phyloP scores from a whole-genome alignment of 2,329 filamentous ascomycete genomes.

The Mycosphaerella sp. region DNA sequence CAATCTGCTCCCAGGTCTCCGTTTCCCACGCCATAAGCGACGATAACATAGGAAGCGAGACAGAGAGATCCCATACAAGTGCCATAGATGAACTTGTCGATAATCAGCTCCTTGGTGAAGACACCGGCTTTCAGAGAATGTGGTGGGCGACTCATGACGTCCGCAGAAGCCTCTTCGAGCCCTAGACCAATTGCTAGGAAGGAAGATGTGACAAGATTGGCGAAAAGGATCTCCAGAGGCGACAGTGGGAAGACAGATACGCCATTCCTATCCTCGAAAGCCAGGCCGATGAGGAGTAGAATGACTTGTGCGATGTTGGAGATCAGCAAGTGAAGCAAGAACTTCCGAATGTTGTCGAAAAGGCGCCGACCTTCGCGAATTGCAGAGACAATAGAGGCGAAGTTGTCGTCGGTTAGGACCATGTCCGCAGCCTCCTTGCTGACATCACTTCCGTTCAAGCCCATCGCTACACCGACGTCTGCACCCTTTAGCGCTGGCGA shows the following conservation, averaged over 20 bases:
- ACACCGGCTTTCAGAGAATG: constrained; percentile 40
- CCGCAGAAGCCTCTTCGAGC: constrained; percentile 42
- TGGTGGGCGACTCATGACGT: constrained; percentile 44
- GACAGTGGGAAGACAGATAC: constrained; percentile 44
- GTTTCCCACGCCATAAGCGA: constrained; percentile 40
- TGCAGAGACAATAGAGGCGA: constrained; percentile 42
- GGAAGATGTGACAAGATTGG: constrained; percentile 44
- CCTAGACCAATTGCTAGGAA: constrained; percentile 45
- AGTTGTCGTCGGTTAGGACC: constrained; percentile 43
- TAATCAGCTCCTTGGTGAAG: constrained; percentile 43
- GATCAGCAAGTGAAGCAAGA: constrained; percentile 46
- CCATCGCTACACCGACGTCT: constrained; percentile 44
- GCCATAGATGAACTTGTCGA: constrained; percentile 46
- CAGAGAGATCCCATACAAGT: constrained; percentile 43
- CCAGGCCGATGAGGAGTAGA: constrained; percentile 43
- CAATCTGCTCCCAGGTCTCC: constrained; percentile 41
- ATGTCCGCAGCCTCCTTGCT: constrained; percentile 43
- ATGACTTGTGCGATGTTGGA: constrained; percentile 46
- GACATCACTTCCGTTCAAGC: constrained; percentile 41
- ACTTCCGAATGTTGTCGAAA: constrained; percentile 46
- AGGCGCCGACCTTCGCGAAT: constrained; percentile 43
- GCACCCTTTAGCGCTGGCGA: constrained; percentile 42
- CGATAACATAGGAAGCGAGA: constrained; percentile 41
- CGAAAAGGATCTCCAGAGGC: constrained; percentile 45
- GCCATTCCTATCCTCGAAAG: constrained; percentile 41